These are phyloP conservation scores for Starmera stellimalicola DNA, from an alignment of 1,139 yeast genomes.

Conservation along the genomic window DNA sequence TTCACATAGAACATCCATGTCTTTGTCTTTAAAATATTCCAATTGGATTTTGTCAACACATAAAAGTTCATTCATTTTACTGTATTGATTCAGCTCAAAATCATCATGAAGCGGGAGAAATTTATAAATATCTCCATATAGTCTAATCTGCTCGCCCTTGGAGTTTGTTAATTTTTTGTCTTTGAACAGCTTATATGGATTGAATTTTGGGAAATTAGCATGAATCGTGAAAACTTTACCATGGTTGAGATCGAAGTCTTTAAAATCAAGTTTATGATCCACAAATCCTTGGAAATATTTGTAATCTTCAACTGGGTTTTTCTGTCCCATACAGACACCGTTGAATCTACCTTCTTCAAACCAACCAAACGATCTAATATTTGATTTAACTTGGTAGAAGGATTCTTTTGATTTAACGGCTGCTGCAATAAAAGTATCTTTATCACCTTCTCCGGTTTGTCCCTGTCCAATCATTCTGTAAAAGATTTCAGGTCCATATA, in stretches of 20 bases:
- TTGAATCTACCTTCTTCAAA: constrained; percentile 25
- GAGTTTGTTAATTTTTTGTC: constrained; percentile 32
- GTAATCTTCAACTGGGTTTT: constrained; percentile 31
- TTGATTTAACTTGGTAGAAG: constrained; percentile 38
- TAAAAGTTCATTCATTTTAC: constrained; percentile 42
- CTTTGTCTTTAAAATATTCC: constrained; percentile 36
- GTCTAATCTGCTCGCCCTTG: constrained; percentile 33
- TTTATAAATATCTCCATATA: constrained; percentile 32
- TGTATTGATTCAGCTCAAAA: constrained; percentile 53
- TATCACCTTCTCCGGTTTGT: constrained; percentile 58
- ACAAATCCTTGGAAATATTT: constrained; percentile 11
- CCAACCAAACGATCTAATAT: constrained; percentile 28
- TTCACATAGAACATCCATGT: constrained; percentile 34
- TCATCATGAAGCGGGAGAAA: constrained; percentile 35
- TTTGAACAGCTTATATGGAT: constrained; percentile 41
- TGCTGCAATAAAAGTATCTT: constrained; percentile 55
- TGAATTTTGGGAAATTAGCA: constrained; percentile 55
- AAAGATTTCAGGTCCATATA: constrained; percentile 47
- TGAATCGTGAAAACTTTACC: constrained; percentile 32
- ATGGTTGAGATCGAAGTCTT: constrained; percentile 14
- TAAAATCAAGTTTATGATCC: constrained; percentile 27
- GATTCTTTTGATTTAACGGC: constrained; percentile 37
- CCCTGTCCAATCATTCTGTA: constrained; percentile 52
- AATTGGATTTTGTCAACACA: constrained; percentile 41
- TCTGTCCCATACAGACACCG: constrained; percentile 37